phyloP scores from a whole-genome alignment of 306 rosid genomes.

The Pyrus betulifolia region DNA sequence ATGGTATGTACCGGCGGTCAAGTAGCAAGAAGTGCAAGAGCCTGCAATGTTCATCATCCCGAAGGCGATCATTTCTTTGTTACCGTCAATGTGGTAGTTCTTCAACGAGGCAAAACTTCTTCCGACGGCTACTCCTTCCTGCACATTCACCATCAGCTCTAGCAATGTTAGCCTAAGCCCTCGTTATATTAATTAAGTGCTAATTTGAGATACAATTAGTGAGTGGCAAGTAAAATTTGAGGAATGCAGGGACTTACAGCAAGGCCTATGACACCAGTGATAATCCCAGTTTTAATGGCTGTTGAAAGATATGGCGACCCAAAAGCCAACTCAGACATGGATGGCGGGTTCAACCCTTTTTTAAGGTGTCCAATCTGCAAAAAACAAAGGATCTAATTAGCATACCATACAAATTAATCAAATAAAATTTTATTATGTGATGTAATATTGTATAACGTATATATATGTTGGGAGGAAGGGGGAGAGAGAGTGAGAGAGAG shows the following conservation, averaged over 20 bases:
- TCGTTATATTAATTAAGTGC: background rate
- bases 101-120: conserved; percentile 40
- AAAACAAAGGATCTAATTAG: background rate
- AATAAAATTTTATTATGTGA: background rate
- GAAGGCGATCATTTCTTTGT: conserved; percentile 51
- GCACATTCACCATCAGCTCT: background rate
- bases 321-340: conserved; percentile 27
- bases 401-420: background rate
- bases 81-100: conserved; percentile 45
- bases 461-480: no score
- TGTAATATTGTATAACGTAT: background rate
- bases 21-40: conserved; percentile 47
- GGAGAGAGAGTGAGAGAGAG: background rate
- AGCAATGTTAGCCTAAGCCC: background rate
- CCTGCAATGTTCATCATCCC: conserved; percentile 51
- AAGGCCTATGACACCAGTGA: conserved; percentile 42
- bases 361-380: conserved; percentile 42
- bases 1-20: conserved; percentile 29
- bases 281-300: conserved; percentile 39
- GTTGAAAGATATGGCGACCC: conserved; percentile 24
- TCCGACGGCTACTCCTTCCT: conserved; percentile 58
- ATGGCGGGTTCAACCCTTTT: conserved; percentile 42
- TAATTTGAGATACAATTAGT: background rate
- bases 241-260: conserved; percentile 27
- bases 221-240: background rate